Percentiles rank a stretch among this genome's conserved stretches.
Evolutionary conservation across 495 filamentous ascomycete genomes (phyloP).

Genomic region (Penicillium paxilli): DNA sequence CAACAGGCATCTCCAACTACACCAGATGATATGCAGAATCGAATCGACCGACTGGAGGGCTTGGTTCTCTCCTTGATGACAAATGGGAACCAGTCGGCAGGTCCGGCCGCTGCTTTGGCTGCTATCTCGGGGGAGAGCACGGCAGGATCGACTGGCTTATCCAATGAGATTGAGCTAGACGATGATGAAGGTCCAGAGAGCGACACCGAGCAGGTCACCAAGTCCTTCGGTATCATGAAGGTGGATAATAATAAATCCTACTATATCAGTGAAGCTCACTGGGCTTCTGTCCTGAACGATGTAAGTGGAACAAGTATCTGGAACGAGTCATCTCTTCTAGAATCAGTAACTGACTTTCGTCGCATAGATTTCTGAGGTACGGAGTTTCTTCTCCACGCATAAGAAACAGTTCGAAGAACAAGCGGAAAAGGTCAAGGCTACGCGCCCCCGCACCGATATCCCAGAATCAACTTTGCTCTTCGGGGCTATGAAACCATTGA

Average conservation of each 20-base stretch:
- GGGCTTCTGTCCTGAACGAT: constrained; percentile 84
- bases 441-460: constrained; percentile 56
- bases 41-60: constrained; percentile 95
- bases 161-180: constrained; percentile 55
- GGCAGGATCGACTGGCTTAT: constrained; percentile 44
- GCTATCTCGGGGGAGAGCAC: constrained; percentile 63
- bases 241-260: constrained; percentile 81
- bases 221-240: constrained; percentile 84
- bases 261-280: constrained; percentile 88
- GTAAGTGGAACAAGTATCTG: constrained; percentile 40
- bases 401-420: constrained; percentile 70
- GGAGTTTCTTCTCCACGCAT: constrained; percentile 77
- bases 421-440: constrained; percentile 59
- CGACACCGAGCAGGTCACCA: constrained; percentile 83
- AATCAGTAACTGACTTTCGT: background rate
- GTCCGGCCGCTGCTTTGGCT: constrained; percentile 61
- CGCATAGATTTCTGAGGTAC: constrained; percentile 84
- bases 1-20: constrained; percentile 57
- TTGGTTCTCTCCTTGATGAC: constrained; percentile 96
- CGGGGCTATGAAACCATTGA: constrained; percentile 63
- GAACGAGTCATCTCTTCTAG: background rate
- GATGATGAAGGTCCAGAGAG: constrained; percentile 66
- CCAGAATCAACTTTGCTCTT: constrained; percentile 74
- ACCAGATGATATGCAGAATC: constrained; percentile 97
- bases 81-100: constrained; percentile 69